Conservation (phyloP, 768 basidiomycete genomes). For the Mycena belliarum region DNA sequence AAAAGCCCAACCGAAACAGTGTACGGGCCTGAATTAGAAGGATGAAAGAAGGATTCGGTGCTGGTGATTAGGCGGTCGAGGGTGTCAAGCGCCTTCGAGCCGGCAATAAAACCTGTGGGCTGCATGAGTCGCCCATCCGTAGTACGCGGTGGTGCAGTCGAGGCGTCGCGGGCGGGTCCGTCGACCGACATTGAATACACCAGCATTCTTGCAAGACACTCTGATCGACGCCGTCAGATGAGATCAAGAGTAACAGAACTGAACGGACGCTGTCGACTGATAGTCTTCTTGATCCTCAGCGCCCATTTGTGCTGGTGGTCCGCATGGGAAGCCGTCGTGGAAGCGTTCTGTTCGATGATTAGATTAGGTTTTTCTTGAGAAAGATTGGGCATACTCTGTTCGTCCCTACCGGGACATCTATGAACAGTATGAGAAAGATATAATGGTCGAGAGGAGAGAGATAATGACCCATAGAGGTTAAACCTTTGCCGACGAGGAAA, state of each 20-base stretch:
- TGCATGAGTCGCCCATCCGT: constrained; percentile 31
- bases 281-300: constrained; percentile 66
- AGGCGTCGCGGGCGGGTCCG: constrained; percentile 54
- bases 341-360: constrained; percentile 48
- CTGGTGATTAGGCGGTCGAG: constrained; percentile 87
- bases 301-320: constrained; percentile 59
- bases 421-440: constrained; percentile 4
- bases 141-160: constrained; percentile 29
- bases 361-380: too few species aligned
- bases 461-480: constrained; percentile 73
- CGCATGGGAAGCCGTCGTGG: constrained; percentile 68
- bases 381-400: constrained; percentile 48
- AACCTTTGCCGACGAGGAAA: constrained; percentile 76
- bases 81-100: constrained; percentile 86
- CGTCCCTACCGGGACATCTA: constrained; percentile 74
- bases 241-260: neutral
- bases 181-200: constrained; percentile 91
- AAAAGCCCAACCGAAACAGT: constrained; percentile 52
- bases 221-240: constrained; percentile 35
- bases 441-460: neutral
- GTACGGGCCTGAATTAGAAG: constrained; percentile 89
- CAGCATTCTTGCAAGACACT: constrained; percentile 79
- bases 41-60: constrained; percentile 94
- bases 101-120: constrained; percentile 65
- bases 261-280: constrained; percentile 61